These are phyloP conservation scores for Lachancea thermotolerans DNA, from an alignment of 805 yeast species.

Conservation along the genomic window DNA sequence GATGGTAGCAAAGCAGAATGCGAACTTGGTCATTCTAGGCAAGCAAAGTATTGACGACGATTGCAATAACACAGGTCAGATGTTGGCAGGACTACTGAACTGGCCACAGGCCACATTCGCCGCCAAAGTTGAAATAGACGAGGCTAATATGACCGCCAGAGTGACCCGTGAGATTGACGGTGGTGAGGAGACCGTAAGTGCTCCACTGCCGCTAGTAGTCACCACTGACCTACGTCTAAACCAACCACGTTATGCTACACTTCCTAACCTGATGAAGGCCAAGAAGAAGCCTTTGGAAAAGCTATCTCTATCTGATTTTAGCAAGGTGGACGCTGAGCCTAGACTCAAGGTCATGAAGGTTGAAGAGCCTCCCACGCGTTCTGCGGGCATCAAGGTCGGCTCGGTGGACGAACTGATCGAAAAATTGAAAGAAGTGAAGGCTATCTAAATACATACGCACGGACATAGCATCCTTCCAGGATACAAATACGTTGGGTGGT, in stretches of 20 bases:
- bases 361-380: constrained; percentile 78
- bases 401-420: constrained; percentile 75
- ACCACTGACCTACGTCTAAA: constrained; percentile 92
- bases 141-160: constrained; percentile 41
- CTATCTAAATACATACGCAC: constrained; percentile 36
- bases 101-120: constrained; percentile 99
- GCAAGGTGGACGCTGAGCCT: constrained; percentile 51
- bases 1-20: constrained; percentile 59
- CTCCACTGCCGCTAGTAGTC: constrained; percentile 75
- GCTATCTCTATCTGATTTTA: constrained; percentile 50
- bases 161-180: constrained; percentile 95
- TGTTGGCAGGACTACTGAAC: constrained; percentile 84
- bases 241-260: constrained; percentile 91
- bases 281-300: constrained; percentile 88
- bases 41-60: constrained; percentile 98
- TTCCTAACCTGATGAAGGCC: constrained; percentile 97
- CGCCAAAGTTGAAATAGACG: constrained; percentile 63
- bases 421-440: constrained; percentile 72
- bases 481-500: not conserved
- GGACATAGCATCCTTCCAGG: not conserved
- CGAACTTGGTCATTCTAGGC: constrained; percentile 83
- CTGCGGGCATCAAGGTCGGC: constrained; percentile 74
- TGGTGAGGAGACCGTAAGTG: constrained; percentile 76
- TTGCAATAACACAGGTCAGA: constrained; percentile 91
- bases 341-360: constrained; percentile 66